phyloP scores from a whole-genome alignment of 2,329 filamentous ascomycete species.

The Aaosphaeria arxii region DNA sequence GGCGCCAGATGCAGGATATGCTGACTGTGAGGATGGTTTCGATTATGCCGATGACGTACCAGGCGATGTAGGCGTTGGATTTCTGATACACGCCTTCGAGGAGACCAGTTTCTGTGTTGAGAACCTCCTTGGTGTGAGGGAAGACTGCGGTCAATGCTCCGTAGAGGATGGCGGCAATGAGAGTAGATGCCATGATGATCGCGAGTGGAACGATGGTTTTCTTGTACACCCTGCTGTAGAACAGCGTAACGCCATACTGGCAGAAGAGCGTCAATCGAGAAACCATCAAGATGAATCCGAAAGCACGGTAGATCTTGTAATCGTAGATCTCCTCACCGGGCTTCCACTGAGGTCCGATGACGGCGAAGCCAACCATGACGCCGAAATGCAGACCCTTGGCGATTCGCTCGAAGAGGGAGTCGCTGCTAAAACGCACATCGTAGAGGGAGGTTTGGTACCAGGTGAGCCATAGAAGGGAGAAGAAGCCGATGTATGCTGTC shows the following conservation, averaged over 20 bases:
- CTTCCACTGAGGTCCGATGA: conserved; percentile 45
- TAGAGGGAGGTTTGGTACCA: conserved; percentile 64
- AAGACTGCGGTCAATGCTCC: conserved; percentile 29
- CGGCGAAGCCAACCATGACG: conserved; percentile 62
- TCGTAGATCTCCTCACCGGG: conserved; percentile 38
- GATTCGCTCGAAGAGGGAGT: conserved; percentile 61
- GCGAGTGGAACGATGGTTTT: conserved; percentile 29
- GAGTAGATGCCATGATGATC: conserved; percentile 30
- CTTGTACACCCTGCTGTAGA: conserved; percentile 28
- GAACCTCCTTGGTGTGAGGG: conserved; percentile 8
- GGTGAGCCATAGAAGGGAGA: conserved; percentile 64
- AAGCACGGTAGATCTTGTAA: conserved; percentile 42
- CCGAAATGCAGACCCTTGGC: conserved; percentile 61
- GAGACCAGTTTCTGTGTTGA: conserved; percentile 1
- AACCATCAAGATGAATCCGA: conserved; percentile 39
- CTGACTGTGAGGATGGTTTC: conserved; percentile 30
- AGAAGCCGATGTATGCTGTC: conserved; percentile 50
- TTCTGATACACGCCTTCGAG: conserved; percentile 5
- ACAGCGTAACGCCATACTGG: conserved; percentile 39
- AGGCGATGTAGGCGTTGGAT: conserved; percentile 44
- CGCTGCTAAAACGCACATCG: conserved; percentile 64
- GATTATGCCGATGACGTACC: conserved; percentile 49
- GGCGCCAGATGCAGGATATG: conserved; percentile 29
- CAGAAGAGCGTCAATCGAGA: conserved; percentile 33
- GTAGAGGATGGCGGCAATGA: conserved; percentile 33